phyloP scores from a whole-genome alignment of 441 rosid species.

The Iberis amara region DNA sequence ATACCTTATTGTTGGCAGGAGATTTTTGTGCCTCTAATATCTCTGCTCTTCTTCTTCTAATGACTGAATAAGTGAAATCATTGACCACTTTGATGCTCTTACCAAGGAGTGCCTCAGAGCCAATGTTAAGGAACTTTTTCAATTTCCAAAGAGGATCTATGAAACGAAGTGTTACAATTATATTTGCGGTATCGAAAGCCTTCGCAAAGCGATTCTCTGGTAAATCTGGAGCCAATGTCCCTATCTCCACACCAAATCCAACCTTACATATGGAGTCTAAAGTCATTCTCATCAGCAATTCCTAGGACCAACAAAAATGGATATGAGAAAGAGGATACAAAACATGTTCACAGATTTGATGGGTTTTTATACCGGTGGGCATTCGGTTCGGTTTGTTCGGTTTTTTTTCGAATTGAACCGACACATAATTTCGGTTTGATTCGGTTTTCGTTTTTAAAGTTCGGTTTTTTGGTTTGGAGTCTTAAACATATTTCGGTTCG shows the following conservation, averaged over 20 bases:
- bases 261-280: constrained; percentile 90
- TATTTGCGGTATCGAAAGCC: constrained; percentile 80
- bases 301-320: constrained; percentile 36
- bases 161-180: constrained; percentile 81
- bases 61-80: constrained; percentile 87
- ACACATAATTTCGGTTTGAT: too few relatives aligned
- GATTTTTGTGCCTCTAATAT: constrained; percentile 38
- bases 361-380: too few relatives aligned
- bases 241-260: constrained; percentile 91
- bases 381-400: too few relatives aligned
- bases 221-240: constrained; percentile 64
- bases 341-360: too few relatives aligned
- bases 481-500: too few relatives aligned
- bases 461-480: too few relatives aligned
- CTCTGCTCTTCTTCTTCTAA: constrained; percentile 70
- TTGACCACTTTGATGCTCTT: constrained; percentile 66
- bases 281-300: constrained; percentile 86
- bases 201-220: constrained; percentile 74
- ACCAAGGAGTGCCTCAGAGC: constrained; percentile 83
- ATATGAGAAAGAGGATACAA: not conserved
- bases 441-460: too few relatives aligned
- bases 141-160: constrained; percentile 83
- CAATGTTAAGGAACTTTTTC: constrained; percentile 62
- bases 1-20: constrained; percentile 46
- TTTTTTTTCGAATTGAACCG: too few relatives aligned